Base-by-base conservation (phyloP, 495 filamentous ascomycete species). In the Lichenothelia convexa region DNA sequence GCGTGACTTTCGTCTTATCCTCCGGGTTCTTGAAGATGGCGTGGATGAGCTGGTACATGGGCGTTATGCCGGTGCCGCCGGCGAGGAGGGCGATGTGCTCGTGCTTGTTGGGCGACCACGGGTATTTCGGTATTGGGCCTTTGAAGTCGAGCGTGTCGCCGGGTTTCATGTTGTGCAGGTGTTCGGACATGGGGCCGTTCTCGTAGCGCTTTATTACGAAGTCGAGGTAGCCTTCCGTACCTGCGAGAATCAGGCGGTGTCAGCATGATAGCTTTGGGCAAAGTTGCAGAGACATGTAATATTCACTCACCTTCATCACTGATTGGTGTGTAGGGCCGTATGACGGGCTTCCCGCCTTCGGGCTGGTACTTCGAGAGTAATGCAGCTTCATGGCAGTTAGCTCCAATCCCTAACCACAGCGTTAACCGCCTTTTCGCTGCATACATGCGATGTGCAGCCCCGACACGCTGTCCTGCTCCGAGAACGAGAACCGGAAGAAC, bases 11-110 rank as follows among this genome's bases (percentile, higher is more conserved):
- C 49, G 87, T 93, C 70, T 80, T 78, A 64, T 93, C 87, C 19
- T 86, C 73, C 30, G 87, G 87, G 68, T 93, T 92, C 59, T 75
- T 80, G 73, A 93, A 89, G 63, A 95, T 92, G 33, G 75, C 64
- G 15, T 79, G 69, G 35, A 67, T 59, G 22, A 97, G 71, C 69
- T 97, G 89, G 64, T 77, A 93, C 74, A 78, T 77, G 21, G 89
- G 89, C 22, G 87, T 87, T 51, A 95, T 93, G 35, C 89, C 89
- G 3, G 89, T 95, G 44, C 89, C 89, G 49, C 91, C 89, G 7
- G 89, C 85, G 45, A 97, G 71, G 53, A 95, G 63, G n/a, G 69
- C 73, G 54, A 97, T 75, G 61, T 94, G 86, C 22, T 79, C 61
- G 62, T 95, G 89, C 75, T 93, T 94, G 67, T 97, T 97, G 43